Evolutionary conservation across 306 rosid species (phyloP).

Genomic region (barrel medic (Medicago truncatula)): DNA sequence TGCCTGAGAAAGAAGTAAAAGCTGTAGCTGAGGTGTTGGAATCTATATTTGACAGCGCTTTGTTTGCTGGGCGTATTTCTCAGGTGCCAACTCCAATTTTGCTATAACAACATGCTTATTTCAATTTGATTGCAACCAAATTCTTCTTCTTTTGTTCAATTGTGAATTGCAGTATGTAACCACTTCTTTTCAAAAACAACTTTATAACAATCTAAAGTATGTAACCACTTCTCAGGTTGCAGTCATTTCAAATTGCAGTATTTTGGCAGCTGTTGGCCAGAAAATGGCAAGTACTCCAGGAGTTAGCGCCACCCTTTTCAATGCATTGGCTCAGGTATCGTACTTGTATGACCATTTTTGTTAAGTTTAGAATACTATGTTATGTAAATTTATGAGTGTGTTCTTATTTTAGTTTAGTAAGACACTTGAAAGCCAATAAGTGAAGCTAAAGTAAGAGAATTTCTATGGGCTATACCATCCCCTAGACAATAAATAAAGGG

Average conservation of each 20-base stretch:
- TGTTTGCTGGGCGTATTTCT: conserved; percentile 94
- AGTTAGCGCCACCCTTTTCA: conserved; percentile 96
- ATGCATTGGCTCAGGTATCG: conserved; percentile 90
- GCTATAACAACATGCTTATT: conserved; percentile 16
- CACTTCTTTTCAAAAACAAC: not conserved
- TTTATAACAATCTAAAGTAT: conserved; percentile 29
- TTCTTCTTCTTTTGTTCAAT: conserved; percentile 31
- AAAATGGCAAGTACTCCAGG: conserved; percentile 99
- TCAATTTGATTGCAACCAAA: not conserved
- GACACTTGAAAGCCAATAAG: not conserved
- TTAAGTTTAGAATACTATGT: conserved; percentile 7
- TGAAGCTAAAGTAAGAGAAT: not conserved
- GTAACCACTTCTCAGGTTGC: conserved; percentile 66
- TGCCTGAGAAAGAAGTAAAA: conserved; percentile 95
- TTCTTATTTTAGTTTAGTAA: not conserved
- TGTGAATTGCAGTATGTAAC: conserved; percentile 13
- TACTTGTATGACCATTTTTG: conserved; percentile 23
- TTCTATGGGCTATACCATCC: not conserved
- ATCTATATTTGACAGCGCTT: conserved; percentile 86
- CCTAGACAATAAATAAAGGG: not conserved
- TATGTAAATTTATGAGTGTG: not conserved
- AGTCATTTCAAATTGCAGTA: conserved; percentile 86
- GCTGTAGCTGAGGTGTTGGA: conserved; percentile 90
- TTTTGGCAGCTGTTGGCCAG: conserved; percentile 98
- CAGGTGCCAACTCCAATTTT: conserved; percentile 64